Percentiles rank a stretch among this genome's conserved stretches.
Conservation (phyloP, 192 early-diverging fungal species). For the Backusella morwellensis region DNA sequence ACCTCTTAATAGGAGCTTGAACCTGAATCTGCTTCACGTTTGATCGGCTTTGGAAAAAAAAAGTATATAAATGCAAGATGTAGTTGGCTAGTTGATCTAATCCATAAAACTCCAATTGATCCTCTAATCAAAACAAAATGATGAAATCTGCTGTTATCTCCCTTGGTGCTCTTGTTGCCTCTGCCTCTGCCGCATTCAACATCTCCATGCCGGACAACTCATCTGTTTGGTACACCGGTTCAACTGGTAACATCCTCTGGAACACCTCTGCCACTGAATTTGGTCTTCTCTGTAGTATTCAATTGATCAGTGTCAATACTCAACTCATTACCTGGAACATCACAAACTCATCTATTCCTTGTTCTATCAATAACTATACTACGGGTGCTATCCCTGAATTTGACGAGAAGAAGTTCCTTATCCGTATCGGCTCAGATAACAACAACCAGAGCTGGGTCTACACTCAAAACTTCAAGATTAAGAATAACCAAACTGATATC, state of each 20-base stretch:
- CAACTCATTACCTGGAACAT: neutral
- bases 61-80: neutral
- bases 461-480: neutral
- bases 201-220: neutral
- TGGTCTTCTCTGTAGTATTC: neutral
- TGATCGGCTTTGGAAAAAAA: neutral
- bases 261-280: conserved; percentile 1
- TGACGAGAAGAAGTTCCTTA: neutral
- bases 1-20: neutral
- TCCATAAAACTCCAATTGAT: neutral
- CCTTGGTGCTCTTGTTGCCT: neutral
- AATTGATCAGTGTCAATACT: neutral
- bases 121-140: neutral
- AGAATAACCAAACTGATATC: neutral
- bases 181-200: neutral
- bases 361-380: neutral
- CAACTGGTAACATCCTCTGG: neutral
- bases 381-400: neutral
- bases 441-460: conserved; percentile 1
- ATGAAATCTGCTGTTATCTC: neutral
- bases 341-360: conserved; percentile 4
- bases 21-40: neutral
- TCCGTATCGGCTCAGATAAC: neutral
- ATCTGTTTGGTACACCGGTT: neutral
- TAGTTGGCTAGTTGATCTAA: neutral